Evolutionary conservation across 2,329 filamentous ascomycete species (phyloP).

Genomic region (Curvularia lunata): DNA sequence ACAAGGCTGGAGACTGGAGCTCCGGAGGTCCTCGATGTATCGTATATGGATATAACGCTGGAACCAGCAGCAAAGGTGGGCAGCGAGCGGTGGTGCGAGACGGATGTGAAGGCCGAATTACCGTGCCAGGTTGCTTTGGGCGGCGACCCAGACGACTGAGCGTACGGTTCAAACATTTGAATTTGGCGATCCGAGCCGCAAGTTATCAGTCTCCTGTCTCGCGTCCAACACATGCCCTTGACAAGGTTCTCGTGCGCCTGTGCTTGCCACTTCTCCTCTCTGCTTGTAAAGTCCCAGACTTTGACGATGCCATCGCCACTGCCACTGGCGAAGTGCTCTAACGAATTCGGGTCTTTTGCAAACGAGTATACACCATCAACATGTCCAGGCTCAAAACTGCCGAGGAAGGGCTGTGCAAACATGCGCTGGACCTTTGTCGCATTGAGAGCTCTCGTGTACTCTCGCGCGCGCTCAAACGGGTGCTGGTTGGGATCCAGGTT

Average conservation of each 20-base stretch:
- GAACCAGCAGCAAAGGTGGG: constrained; percentile 82
- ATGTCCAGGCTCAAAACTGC: constrained; percentile 86
- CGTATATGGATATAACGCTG: constrained; percentile 83
- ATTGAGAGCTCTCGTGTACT: constrained; percentile 80
- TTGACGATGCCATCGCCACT: constrained; percentile 87
- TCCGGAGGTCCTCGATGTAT: constrained; percentile 77
- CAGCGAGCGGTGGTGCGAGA: constrained; percentile 80
- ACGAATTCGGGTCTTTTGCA: constrained; percentile 56
- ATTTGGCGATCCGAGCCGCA: constrained; percentile 86
- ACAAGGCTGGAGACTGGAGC: constrained; percentile 80
- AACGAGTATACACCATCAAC: constrained; percentile 74
- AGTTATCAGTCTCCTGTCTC: constrained; percentile 81
- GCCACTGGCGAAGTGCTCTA: constrained; percentile 53
- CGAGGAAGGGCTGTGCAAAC: constrained; percentile 85
- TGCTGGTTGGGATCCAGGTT: constrained; percentile 85
- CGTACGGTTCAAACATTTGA: constrained; percentile 91
- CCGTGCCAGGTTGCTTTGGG: constrained; percentile 87
- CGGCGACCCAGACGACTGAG: constrained; percentile 69
- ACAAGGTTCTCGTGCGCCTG: constrained; percentile 93
- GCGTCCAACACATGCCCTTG: constrained; percentile 88
- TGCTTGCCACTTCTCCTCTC: constrained; percentile 76
- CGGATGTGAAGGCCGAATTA: constrained; percentile 77
- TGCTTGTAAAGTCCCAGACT: constrained; percentile 80
- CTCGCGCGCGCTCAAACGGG: constrained; percentile 87
- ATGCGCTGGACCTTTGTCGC: constrained; percentile 93